phyloP scores from a whole-genome alignment of 495 filamentous ascomycete genomes.

The Aspergillus sparsus region DNA sequence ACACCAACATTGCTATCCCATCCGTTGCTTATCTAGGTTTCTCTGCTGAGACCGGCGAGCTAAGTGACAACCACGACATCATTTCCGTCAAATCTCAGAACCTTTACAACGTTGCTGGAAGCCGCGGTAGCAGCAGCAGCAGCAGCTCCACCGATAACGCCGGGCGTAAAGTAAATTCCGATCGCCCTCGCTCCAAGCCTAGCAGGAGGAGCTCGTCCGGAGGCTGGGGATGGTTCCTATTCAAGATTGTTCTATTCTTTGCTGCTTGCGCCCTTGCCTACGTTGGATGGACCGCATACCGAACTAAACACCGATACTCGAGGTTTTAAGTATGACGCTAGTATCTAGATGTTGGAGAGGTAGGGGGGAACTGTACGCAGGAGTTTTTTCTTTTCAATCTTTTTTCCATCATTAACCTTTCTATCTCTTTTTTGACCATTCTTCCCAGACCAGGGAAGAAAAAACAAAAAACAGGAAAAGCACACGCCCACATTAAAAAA shows the following conservation, averaged over 20 bases:
- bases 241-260: conserved; percentile 79
- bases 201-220: conserved; percentile 44
- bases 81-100: conserved; percentile 86
- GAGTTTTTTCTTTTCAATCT: not conserved
- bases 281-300: conserved; percentile 80
- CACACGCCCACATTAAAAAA: not conserved
- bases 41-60: conserved; percentile 91
- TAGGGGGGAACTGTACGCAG: conserved; percentile 1
- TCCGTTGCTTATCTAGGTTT: conserved; percentile 93
- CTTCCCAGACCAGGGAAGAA: not conserved
- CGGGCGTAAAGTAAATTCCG: conserved; percentile 35
- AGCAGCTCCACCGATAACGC: conserved; percentile 29
- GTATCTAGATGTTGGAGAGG: not conserved
- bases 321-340: conserved; percentile 60
- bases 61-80: conserved; percentile 98
- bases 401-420: not conserved
- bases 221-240: conserved; percentile 90
- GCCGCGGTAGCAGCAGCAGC: conserved; percentile 38
- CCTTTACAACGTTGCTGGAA: conserved; percentile 66
- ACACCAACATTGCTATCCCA: conserved; percentile 75
- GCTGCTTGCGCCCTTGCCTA: conserved; percentile 71
- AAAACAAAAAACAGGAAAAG: conserved; percentile 3
- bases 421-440: no score
- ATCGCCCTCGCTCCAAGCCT: conserved; percentile 35
- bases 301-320: conserved; percentile 69